These are phyloP conservation scores for Alternaria dauci DNA, from an alignment of 2,329 filamentous ascomycete genomes.

Conservation along the genomic window DNA sequence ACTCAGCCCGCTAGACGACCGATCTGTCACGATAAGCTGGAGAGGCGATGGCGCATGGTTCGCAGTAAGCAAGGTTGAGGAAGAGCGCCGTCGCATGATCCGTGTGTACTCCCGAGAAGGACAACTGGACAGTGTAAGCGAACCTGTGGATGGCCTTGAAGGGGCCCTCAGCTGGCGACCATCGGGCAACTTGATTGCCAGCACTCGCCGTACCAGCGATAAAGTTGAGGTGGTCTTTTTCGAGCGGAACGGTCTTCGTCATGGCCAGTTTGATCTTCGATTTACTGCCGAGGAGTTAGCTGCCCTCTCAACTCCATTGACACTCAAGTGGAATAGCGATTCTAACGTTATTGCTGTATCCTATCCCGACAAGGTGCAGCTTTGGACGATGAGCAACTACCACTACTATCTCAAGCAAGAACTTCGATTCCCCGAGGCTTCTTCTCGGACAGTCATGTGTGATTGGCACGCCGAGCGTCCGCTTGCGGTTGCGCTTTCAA, in stretches of 20 bases:
- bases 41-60: slow-evolving; percentile 92
- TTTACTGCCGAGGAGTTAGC: slow-evolving; percentile 67
- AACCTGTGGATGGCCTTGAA: slow-evolving; percentile 93
- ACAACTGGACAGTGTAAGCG: slow-evolving; percentile 88
- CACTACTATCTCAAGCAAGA: slow-evolving; percentile 98
- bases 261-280: slow-evolving; percentile 89
- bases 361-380: slow-evolving; percentile 76
- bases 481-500: slow-evolving; percentile 69
- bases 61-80: slow-evolving; percentile 81
- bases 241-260: slow-evolving; percentile 95
- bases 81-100: slow-evolving; percentile 75
- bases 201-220: slow-evolving; percentile 75
- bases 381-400: slow-evolving; percentile 98
- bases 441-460: slow-evolving; percentile 25
- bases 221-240: slow-evolving; percentile 91
- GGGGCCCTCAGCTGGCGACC: slow-evolving; percentile 89
- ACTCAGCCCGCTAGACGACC: slow-evolving; percentile 77
- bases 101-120: slow-evolving; percentile 92
- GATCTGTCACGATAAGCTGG: slow-evolving; percentile 81
- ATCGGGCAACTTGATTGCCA: slow-evolving; percentile 87
- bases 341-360: slow-evolving; percentile 89
- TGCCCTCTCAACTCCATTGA: slow-evolving; percentile 65
- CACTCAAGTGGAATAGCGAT: slow-evolving; percentile 87
- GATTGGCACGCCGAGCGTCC: slow-evolving; percentile 88
- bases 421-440: slow-evolving; percentile 55